Base-by-base conservation (phyloP, 257 asterid species). In the Solanum etuberosum region DNA sequence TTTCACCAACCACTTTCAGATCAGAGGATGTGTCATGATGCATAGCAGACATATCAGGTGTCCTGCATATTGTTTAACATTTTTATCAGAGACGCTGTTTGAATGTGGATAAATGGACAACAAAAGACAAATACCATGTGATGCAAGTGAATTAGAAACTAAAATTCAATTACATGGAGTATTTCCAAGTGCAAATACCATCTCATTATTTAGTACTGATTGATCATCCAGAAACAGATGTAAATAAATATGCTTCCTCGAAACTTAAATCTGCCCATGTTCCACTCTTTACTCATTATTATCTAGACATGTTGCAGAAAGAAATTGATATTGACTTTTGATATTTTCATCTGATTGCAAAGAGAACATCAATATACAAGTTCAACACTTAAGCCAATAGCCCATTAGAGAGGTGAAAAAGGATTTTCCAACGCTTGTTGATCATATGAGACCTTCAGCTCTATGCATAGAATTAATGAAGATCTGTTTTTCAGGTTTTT, bases 21-120 rank as follows among this genome's bases (percentile, higher is more conserved):
- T 96, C 98, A 38, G 96, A 46, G 11, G 98, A 90, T 10, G 92
- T 88, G 87, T 96, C 99, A 76, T 94, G 98, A 90, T 96, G 99
- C 95, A 96, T 95, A 27, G 98, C 98, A 15, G 99, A 95, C 97
- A 95, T 93, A 9, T 91, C 98, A 6, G 99, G 98, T 42, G 99
- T 95, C 93, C 98, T 96, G 96, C 88, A 83, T 84, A 87, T 74
- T 27, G 84, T 43, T 77, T 51, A 6, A 83, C 34, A 85, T 63
- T 48, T 40, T 83, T 76, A 15, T 57, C 43, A 48, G 11, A 5
- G 32, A 20, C 21, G 35, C 71, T 25, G 48, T 78, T 34, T 18
- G 85, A n/a, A 48, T 15, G 14, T 21, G 67, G 48, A 70, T 13
- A 67, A 57, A 86, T 54, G 54, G 61, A 29, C 32, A 21, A 84